A percentile compares a stretch with the other conserved stretches of the same genome.
Conservation (phyloP, 805 yeast genomes). For the Ogataea degrootiae region DNA sequence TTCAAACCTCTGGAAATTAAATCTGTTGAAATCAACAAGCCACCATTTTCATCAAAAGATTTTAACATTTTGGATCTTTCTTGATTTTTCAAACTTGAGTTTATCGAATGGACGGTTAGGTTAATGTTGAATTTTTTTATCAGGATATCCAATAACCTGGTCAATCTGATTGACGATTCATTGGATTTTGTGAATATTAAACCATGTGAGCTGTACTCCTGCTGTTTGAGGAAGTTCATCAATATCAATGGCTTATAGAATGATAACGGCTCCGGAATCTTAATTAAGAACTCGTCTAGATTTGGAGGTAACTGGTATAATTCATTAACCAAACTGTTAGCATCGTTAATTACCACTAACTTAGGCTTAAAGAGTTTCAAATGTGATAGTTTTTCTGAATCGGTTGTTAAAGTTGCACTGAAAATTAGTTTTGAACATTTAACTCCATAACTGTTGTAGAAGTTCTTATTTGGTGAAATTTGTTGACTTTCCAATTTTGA, state of each 20-base stretch:
- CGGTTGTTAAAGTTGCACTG: conserved; percentile 91
- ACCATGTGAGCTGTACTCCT: conserved; percentile 32
- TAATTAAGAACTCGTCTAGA: conserved; percentile 33
- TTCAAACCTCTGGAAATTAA: conserved; percentile 95
- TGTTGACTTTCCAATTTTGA: conserved; percentile 34
- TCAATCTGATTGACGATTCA: conserved; percentile 79
- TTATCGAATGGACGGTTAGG: conserved; percentile 42
- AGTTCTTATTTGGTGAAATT: conserved; percentile 9
- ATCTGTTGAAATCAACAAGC: conserved; percentile 73
- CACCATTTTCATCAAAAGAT: conserved; percentile 48
- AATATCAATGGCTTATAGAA: conserved; percentile 70
- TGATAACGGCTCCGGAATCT: conserved; percentile 27
- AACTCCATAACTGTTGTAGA: conserved; percentile 32
- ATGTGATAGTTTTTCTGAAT: conserved; percentile 77
- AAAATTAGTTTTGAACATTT: conserved; percentile 64
- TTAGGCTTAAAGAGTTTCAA: conserved; percentile 69
- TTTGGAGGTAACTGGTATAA: conserved; percentile 57
- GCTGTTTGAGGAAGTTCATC: conserved; percentile 46
- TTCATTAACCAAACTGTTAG: conserved; percentile 42
- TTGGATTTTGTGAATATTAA: conserved; percentile 72
- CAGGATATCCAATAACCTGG: conserved; percentile 52
- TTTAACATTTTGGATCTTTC: conserved; percentile 54
- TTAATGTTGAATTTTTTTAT: conserved; percentile 18
- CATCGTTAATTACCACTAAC: conserved; percentile 62
- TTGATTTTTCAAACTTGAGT: conserved; percentile 50